Evolutionary conservation across 2,329 filamentous ascomycete genomes (phyloP), one percentile per base, ranked within the genome.

Genomic region (Tolypocladium ophioglossoides): DNA sequence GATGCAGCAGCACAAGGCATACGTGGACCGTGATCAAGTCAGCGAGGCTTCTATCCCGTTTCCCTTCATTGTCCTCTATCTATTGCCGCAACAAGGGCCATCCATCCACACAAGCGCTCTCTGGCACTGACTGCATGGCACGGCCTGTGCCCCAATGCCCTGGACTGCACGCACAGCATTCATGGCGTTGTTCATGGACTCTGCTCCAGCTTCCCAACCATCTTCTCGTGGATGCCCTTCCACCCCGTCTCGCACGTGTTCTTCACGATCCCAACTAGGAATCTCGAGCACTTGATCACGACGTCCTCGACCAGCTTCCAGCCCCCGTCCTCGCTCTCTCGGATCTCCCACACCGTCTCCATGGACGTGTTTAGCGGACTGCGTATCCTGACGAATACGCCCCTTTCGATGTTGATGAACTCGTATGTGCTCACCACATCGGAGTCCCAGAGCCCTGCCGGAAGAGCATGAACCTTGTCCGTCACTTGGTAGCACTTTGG

Each of bases 381-480:
- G 46, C 68, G 69, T 53, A 81, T 75, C 11, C 78, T 67, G 44
- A 78, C 74, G 62, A 79, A 81, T 8, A 78, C 60, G 20, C 79
- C 79, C 32, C 65, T 69, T n/a, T 68, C 67, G 20, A 76, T 66
- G 57, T 79, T 66, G 20, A 76, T 74, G 56, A 82, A 77, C 65
- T 82, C 78, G 61, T 79, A 78, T 7, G 65, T 74, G 67, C 78
- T 80, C 52, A 76, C 71, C 8, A 82, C 75, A 50, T 76, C 74
- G 52, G 72, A 75, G 61, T 78, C 77, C 78, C 77, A 82, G 32
- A 82, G 69, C 2, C 78, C 78, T 16, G 77, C 77, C 4, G 78
- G 78, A 27, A 82, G 68, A 39, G 77, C 70, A 59, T 80, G 77
- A 9, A 80, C 70, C 39, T 72, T 67, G 57, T 78, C 76, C 8